Evolutionary conservation across 2,329 filamentous ascomycete species (phyloP).

Genomic region (Fusarium pseudograminearum): DNA sequence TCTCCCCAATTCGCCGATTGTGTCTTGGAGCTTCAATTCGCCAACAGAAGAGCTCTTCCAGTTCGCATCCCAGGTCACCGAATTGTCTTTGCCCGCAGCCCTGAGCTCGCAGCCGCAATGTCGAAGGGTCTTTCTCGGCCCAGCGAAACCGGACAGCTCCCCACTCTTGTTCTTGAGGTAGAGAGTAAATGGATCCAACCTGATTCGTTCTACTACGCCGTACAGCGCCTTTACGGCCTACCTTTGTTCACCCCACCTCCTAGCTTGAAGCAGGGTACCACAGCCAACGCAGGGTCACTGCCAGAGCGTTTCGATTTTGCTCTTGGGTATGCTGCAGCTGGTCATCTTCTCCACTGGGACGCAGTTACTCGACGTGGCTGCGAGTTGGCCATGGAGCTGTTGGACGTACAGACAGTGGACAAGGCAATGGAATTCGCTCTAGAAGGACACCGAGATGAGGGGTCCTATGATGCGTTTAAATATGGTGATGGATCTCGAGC

Average conservation of each 20-base stretch:
- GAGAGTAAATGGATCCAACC: slow-evolving; percentile 66
- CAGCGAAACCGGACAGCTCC: slow-evolving; percentile 42
- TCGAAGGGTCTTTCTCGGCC: slow-evolving; percentile 50
- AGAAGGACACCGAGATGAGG: slow-evolving; percentile 52
- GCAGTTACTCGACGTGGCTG: slow-evolving; percentile 69
- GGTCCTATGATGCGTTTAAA: slow-evolving; percentile 60
- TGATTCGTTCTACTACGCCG: slow-evolving; percentile 67
- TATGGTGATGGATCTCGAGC: slow-evolving; percentile 65
- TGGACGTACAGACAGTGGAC: slow-evolving; percentile 74
- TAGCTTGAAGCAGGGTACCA: slow-evolving; percentile 47
- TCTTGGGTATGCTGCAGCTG: slow-evolving; percentile 74
- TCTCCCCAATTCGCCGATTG: slow-evolving; percentile 57
- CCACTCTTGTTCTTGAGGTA: slow-evolving; percentile 58
- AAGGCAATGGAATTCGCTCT: slow-evolving; percentile 70
- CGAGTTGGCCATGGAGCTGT: slow-evolving; percentile 67
- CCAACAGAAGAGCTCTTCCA: slow-evolving; percentile 54
- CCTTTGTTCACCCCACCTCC: slow-evolving; percentile 58
- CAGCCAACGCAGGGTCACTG: slow-evolving; percentile 55
- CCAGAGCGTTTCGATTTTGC: slow-evolving; percentile 64
- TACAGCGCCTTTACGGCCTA: slow-evolving; percentile 69
- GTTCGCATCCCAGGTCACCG: slow-evolving; percentile 66
- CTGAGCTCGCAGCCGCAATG: slow-evolving; percentile 46
- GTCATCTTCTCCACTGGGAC: slow-evolving; percentile 67
- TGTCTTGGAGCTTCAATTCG: slow-evolving; percentile 60
- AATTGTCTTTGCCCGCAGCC: slow-evolving; percentile 66